A percentile compares a stretch with the other conserved stretches of the same genome.
Conservation (phyloP, 352 stramenopile genomes). For the Phytophthora syringae region DNA sequence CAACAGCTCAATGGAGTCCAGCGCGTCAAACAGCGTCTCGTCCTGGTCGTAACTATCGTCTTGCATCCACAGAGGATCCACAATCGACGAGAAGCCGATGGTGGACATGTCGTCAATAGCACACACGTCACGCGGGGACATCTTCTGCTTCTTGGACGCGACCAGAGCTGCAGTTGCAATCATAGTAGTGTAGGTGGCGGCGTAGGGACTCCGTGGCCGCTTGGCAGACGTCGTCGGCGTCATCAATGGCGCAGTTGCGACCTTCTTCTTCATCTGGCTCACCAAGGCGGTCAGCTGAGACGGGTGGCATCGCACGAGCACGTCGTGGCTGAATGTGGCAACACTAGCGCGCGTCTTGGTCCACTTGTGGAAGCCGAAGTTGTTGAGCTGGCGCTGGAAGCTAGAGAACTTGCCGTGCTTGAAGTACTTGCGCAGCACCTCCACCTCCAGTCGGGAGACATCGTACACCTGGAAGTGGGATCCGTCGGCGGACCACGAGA, state of each 20-base stretch:
- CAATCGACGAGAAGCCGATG: background rate
- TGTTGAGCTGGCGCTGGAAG: slow-evolving; percentile 92
- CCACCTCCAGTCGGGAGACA: slow-evolving; percentile 56
- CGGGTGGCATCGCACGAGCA: slow-evolving; percentile 54
- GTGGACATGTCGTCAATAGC: slow-evolving; percentile 4
- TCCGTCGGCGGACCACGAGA: slow-evolving; percentile 56
- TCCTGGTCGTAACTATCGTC: slow-evolving; percentile 1
- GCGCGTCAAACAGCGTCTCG: slow-evolving; percentile 9
- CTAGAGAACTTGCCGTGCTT: slow-evolving; percentile 90
- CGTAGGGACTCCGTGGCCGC: slow-evolving; percentile 7
- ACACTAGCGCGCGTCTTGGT: slow-evolving; percentile 70
- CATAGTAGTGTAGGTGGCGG: background rate
- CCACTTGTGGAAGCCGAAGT: slow-evolving; percentile 91
- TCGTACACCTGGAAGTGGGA: slow-evolving; percentile 86
- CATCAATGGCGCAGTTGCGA: background rate
- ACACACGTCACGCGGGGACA: slow-evolving; percentile 25
- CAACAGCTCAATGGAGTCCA: slow-evolving; percentile 19
- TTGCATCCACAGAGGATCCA: slow-evolving; percentile 10
- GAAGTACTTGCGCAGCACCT: slow-evolving; percentile 84
- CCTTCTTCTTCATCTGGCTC: slow-evolving; percentile 20
- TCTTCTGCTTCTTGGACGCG: slow-evolving; percentile 17
- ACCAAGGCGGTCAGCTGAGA: slow-evolving; percentile 16
- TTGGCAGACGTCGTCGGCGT: slow-evolving; percentile 4
- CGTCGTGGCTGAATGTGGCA: slow-evolving; percentile 74
- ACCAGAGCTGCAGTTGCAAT: background rate